Evolutionary conservation across 176 grass and related monocot species (phyloP), one percentile per base, ranked within the genome.

Genomic region (Pontederia paniculata): DNA sequence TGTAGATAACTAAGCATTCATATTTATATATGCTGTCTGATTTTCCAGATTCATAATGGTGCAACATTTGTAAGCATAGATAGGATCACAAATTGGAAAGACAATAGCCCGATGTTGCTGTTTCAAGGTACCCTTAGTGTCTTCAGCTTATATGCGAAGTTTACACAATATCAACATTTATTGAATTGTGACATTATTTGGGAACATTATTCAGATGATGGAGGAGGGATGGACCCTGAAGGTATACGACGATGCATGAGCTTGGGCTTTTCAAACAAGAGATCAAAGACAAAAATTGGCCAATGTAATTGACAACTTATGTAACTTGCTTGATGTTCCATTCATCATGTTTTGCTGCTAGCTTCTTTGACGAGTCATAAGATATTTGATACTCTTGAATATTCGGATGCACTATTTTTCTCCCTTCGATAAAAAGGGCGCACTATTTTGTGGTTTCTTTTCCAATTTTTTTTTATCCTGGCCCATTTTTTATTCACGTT

Each of bases 141-240:
- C 54, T 60, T 70, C 17, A 60, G 17, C 51, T 46, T 20, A 58
- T 60, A 49, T 23, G 17, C 1, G 1, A 44, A 60, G 28, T 60
- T 12, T 0, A 58, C n/a, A 17, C 18, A 17, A 19, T 31, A 31
- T 31, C 5, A 43, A 11, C 19, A 59, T 43, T 59, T 22, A 3
- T 9, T 42, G 41, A 42, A 31, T 31, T 31, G 2, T 31, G 25
- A 31, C 25, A 31, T 31, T 31, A 31, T 31, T 31, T 31, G 25
- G 45, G 46, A 49, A n/a, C n/a, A 10, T 41, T 57, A 83, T 71
- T 73, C 63, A 96, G 90, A 96, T 50, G 82, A 96, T 83, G 90
- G 90, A 78, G 90, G 82, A 16, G 90, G 90, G 17, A 96, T 96
- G 90, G 85, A 96, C 72, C 82, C 85, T 14, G 85, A 96, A 80